Percentiles rank a stretch among this genome's conserved stretches.
These are phyloP conservation scores for Ceriops tagal DNA, from an alignment of 345 rosid genomes.

Conservation along the genomic window DNA sequence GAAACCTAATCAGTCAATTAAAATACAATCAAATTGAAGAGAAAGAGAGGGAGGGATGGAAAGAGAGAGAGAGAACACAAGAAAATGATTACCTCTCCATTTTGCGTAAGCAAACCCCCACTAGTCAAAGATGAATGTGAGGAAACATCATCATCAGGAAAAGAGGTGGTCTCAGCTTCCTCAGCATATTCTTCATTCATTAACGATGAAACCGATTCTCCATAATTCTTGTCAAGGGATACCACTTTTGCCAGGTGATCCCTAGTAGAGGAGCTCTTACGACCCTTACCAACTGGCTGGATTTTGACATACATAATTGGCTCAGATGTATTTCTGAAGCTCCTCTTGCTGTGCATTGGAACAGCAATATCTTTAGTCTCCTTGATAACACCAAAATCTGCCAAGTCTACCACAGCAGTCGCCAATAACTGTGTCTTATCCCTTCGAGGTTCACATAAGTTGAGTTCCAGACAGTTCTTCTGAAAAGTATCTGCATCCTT, in stretches of 20 bases:
- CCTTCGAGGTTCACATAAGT: slow-evolving; percentile 83
- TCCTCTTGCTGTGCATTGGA: slow-evolving; percentile 74
- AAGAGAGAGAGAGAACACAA: not conserved
- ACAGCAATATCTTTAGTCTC: slow-evolving; percentile 45
- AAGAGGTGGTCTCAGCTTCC: slow-evolving; percentile 70
- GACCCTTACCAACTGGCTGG: slow-evolving; percentile 47
- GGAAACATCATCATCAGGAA: slow-evolving; percentile 75
- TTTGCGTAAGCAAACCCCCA: slow-evolving; percentile 42
- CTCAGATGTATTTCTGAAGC: slow-evolving; percentile 62
- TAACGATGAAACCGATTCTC: slow-evolving; percentile 68
- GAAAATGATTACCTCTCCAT: slow-evolving; percentile 41
- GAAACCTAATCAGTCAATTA: not conserved
- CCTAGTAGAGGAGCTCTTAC: slow-evolving; percentile 37
- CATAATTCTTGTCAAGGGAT: slow-evolving; percentile 37
- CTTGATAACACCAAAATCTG: slow-evolving; percentile 64
- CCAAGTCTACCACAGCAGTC: slow-evolving; percentile 67
- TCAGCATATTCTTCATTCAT: slow-evolving; percentile 78
- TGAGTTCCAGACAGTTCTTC: slow-evolving; percentile 66
- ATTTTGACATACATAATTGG: slow-evolving; percentile 63
- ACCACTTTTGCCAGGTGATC: slow-evolving; percentile 38
- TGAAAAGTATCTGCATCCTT: slow-evolving; percentile 50
- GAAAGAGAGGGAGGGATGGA: not conserved
- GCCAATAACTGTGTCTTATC: slow-evolving; percentile 82
- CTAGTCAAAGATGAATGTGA: slow-evolving; percentile 68
- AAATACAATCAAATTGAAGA: slow-evolving; percentile 2